Conservation (phyloP, 768 basidiomycete genomes). For the Chalciporus pseudorubinellus region DNA sequence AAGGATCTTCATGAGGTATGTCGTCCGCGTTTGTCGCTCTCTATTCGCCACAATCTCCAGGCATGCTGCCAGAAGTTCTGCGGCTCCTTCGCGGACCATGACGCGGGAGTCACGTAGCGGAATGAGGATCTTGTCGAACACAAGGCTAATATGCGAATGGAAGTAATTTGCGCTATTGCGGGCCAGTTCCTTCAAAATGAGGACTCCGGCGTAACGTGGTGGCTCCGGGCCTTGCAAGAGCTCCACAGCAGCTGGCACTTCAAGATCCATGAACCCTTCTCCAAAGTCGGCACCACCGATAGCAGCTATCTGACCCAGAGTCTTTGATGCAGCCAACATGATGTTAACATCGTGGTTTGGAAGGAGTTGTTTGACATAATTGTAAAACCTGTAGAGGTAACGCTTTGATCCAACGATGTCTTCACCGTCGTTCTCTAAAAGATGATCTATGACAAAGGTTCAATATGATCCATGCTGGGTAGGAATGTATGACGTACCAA, state of each 20-base stretch:
- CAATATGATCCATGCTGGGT: constrained; percentile 6
- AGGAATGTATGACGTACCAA: constrained; percentile 50
- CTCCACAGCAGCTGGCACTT: constrained; percentile 82
- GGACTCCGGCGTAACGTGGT: constrained; percentile 88
- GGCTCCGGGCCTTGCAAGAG: constrained; percentile 75
- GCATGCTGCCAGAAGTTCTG: constrained; percentile 90
- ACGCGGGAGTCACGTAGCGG: constrained; percentile 87
- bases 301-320: constrained; percentile 81
- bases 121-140: constrained; percentile 90
- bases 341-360: constrained; percentile 89
- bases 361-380: constrained; percentile 90
- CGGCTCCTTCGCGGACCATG: constrained; percentile 89
- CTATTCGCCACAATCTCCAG: constrained; percentile 80
- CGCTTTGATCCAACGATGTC: constrained; percentile 79
- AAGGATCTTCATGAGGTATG: constrained; percentile 78
- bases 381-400: constrained; percentile 83
- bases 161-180: constrained; percentile 85
- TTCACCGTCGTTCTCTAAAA: constrained; percentile 74
- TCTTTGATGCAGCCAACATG: constrained; percentile 94
- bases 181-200: constrained; percentile 92
- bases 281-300: constrained; percentile 82
- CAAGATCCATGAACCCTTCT: constrained; percentile 85
- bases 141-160: constrained; percentile 80
- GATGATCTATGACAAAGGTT: constrained; percentile 48
- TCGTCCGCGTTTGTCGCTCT: constrained; percentile 62